Percentiles rank a stretch among this genome's conserved stretches.
Evolutionary conservation across 1,284 basidiomycete species (phyloP).

Genomic region (Mycosarcoma mackinlayi): DNA sequence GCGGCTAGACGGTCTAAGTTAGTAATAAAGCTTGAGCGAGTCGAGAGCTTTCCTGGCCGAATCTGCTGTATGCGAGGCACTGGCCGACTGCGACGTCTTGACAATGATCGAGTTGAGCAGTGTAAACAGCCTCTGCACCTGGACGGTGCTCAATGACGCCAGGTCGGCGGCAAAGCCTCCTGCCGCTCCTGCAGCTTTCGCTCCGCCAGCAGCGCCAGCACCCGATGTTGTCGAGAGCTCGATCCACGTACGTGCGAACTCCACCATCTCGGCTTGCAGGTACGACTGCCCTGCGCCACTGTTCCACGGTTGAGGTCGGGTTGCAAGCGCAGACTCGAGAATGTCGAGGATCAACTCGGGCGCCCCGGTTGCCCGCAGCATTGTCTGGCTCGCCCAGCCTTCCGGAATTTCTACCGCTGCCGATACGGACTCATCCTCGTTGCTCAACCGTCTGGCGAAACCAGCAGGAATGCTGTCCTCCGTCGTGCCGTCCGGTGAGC

Average conservation of each 20-base stretch:
- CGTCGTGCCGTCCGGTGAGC: not conserved
- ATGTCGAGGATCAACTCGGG: slow-evolving; percentile 83
- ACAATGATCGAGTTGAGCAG: slow-evolving; percentile 31
- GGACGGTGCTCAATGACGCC: slow-evolving; percentile 5
- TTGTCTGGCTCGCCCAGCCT: slow-evolving; percentile 83
- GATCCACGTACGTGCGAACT: slow-evolving; percentile 53
- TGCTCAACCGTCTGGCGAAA: slow-evolving; percentile 11
- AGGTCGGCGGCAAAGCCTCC: slow-evolving; percentile 21
- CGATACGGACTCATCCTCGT: not conserved
- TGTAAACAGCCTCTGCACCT: slow-evolving; percentile 27
- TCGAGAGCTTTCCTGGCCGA: slow-evolving; percentile 27
- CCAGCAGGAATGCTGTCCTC: slow-evolving; percentile 39
- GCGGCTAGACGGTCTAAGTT: not conserved
- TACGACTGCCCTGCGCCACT: slow-evolving; percentile 48
- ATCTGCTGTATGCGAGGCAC: slow-evolving; percentile 9
- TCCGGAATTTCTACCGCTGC: slow-evolving; percentile 38
- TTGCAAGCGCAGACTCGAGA: slow-evolving; percentile 84
- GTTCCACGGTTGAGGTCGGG: slow-evolving; percentile 61
- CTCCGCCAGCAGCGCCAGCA: not conserved
- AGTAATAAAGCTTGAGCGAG: slow-evolving; percentile 45
- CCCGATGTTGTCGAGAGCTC: slow-evolving; percentile 33
- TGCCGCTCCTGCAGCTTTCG: too few relatives aligned
- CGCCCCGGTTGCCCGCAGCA: slow-evolving; percentile 81
- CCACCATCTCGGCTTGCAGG: slow-evolving; percentile 55
- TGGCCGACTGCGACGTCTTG: slow-evolving; percentile 14